Conservation (phyloP, 305 asterid species). For the Rubia balearica region DNA sequence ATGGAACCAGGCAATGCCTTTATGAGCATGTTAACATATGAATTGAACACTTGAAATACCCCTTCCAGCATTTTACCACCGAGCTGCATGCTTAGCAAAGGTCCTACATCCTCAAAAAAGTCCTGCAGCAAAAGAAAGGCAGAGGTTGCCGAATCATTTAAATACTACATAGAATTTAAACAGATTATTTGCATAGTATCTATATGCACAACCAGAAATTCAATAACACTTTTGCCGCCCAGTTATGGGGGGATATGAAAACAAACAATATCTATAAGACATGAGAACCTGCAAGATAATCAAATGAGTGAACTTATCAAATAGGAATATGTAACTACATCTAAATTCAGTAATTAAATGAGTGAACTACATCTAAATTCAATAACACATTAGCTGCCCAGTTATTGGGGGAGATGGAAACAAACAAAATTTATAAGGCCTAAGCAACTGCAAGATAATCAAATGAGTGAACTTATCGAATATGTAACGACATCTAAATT, state of each 20-base stretch:
- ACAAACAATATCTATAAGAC: neutral
- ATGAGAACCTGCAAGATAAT: too few species aligned
- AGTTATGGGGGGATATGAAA: neutral
- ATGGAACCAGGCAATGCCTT: conserved; percentile 92
- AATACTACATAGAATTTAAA: neutral
- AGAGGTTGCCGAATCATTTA: neutral
- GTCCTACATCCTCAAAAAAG: conserved; percentile 94
- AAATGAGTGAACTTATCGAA: too few species aligned
- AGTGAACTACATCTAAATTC: neutral
- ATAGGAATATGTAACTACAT: too few species aligned
- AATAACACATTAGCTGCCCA: neutral
- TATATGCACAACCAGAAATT: neutral
- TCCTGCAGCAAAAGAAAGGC: conserved; percentile 48
- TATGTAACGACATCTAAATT: too few species aligned
- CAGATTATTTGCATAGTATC: neutral
- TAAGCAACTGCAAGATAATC: neutral
- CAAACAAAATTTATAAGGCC: neutral
- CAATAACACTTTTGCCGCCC: neutral
- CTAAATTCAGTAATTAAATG: neutral
- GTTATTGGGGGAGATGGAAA: neutral
- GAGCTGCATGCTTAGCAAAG: conserved; percentile 85
- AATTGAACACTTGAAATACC: conserved; percentile 79
- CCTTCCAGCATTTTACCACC: conserved; percentile 93
- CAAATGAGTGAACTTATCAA: too few species aligned
- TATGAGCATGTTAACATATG: conserved; percentile 75